These are phyloP conservation scores for Myrica gale DNA, from an alignment of 306 rosid species.

Conservation along the genomic window DNA sequence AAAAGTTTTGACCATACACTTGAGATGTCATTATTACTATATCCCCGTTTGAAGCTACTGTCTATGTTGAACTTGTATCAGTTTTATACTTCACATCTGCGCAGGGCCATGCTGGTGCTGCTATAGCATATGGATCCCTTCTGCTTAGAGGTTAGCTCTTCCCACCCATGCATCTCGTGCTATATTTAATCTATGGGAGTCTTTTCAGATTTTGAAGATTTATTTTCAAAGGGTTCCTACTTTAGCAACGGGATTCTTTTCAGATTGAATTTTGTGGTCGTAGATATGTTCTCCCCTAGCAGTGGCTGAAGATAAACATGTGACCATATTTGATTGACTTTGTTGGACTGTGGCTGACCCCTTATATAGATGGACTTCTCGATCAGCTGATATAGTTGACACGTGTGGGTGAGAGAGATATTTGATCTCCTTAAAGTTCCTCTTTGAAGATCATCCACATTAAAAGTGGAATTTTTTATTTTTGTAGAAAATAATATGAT, in stretches of 20 bases:
- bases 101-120: conserved; percentile 93
- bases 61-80: background rate
- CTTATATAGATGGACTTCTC: background rate
- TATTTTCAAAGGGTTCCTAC: background rate
- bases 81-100: conserved; percentile 13
- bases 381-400: background rate
- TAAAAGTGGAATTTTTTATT: background rate
- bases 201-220: background rate
- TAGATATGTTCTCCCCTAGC: background rate
- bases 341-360: background rate
- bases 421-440: background rate
- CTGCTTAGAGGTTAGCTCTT: conserved; percentile 71
- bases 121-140: conserved; percentile 92
- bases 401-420: background rate
- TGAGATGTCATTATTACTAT: background rate
- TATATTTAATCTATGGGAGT: background rate
- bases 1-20: background rate
- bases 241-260: background rate
- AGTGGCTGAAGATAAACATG: background rate
- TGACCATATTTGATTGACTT: background rate
- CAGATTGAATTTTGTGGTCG: background rate
- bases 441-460: background rate
- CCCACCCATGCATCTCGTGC: conserved; percentile 11
- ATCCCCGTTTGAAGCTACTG: background rate
- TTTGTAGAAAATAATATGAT: background rate